These are phyloP conservation scores for Clarireedia sp. DNA, from an alignment of 2,329 filamentous ascomycete genomes.

Conservation along the genomic window DNA sequence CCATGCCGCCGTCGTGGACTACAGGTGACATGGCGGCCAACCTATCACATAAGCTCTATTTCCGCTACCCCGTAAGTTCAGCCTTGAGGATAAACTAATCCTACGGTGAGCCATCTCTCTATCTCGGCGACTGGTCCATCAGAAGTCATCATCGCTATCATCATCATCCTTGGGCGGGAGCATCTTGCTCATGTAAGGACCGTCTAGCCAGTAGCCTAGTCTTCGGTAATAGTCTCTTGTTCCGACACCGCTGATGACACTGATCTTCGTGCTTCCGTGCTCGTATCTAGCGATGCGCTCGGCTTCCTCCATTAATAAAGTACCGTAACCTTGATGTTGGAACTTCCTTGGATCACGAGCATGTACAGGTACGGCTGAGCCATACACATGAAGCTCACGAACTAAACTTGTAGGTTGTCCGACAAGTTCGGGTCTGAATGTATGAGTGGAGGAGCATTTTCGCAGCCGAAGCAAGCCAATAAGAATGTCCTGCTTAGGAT, in stretches of 20 bases:
- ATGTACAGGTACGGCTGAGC: conserved; percentile 94
- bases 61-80: too few species aligned
- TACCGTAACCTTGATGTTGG: conserved; percentile 96
- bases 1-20: too few species aligned
- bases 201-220: conserved; percentile 88
- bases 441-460: conserved; percentile 87
- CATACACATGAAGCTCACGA: conserved; percentile 92
- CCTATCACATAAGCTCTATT: too few species aligned
- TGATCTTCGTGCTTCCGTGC: conserved; percentile 89
- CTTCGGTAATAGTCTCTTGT: conserved; percentile 92
- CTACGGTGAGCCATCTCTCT: too few species aligned
- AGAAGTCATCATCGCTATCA: conserved; percentile 25
- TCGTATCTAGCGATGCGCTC: conserved; percentile 92
- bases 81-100: too few species aligned
- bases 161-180: conserved; percentile 26
- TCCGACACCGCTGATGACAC: conserved; percentile 95
- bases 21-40: too few species aligned
- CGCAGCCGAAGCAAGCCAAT: conserved; percentile 83
- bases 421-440: conserved; percentile 79
- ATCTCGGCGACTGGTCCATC: not conserved
- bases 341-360: conserved; percentile 93
- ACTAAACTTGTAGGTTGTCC: conserved; percentile 87
- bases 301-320: conserved; percentile 93
- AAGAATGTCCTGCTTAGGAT: conserved; percentile 95
- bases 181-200: conserved; percentile 36